Percentiles rank a stretch among this genome's conserved stretches.
Evolutionary conservation across 2,329 filamentous ascomycete species (phyloP).

Genomic region (Colletotrichum filicis): DNA sequence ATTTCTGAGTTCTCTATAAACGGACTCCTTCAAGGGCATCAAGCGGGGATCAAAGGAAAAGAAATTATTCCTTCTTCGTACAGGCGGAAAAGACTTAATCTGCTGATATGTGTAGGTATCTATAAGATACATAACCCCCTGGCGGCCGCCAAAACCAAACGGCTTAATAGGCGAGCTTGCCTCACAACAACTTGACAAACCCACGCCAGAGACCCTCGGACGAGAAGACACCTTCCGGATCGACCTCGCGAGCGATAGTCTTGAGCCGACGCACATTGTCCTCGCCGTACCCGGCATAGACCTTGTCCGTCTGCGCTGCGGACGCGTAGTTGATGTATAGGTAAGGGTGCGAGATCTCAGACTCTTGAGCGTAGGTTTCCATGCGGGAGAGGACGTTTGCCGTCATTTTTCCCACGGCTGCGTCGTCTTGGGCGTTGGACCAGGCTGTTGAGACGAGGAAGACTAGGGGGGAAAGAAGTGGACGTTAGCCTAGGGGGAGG

Average conservation of each 20-base stretch:
- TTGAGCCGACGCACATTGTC: conserved; percentile 45
- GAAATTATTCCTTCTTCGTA: too few relatives aligned
- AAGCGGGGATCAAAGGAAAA: too few relatives aligned
- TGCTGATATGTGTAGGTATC: too few relatives aligned
- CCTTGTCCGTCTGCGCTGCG: conserved; percentile 48
- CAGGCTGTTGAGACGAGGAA: conserved; percentile 39
- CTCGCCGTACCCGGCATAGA: conserved; percentile 50
- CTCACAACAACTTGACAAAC: conserved; percentile 10
- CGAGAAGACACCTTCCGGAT: conserved; percentile 1
- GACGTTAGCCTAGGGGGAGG: too few relatives aligned
- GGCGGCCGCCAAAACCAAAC: too few relatives aligned
- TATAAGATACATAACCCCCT: too few relatives aligned
- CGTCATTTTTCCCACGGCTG: conserved; percentile 29
- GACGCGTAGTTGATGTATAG: conserved; percentile 54
- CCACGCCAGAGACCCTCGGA: conserved; percentile 8
- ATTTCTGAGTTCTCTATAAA: too few relatives aligned
- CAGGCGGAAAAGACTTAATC: too few relatives aligned
- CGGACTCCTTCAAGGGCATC: too few relatives aligned
- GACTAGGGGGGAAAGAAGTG: conserved; percentile 1
- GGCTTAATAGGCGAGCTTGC: background rate
- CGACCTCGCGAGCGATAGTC: background rate
- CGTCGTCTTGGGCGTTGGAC: conserved; percentile 35
- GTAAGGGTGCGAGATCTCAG: conserved; percentile 26
- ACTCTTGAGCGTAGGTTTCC: conserved; percentile 32
- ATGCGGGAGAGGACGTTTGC: conserved; percentile 28